A percentile compares a stretch with the other conserved stretches of the same genome.
phyloP scores from a whole-genome alignment of 179 eudicot species.

The Drosera spatulata region DNA sequence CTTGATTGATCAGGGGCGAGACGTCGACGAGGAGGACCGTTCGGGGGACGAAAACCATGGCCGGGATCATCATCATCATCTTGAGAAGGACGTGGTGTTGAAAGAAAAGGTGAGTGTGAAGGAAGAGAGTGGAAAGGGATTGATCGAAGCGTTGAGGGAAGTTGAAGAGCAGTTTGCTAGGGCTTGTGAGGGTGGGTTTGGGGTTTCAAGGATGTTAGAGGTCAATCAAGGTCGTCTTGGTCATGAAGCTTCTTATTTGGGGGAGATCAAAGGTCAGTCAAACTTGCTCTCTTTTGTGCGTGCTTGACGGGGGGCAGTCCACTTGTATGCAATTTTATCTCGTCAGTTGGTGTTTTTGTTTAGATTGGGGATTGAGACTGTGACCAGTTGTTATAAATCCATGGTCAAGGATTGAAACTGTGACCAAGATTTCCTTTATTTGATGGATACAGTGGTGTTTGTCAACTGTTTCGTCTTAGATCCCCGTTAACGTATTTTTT shows the following conservation, averaged over 20 bases:
- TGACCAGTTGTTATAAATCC: too few relatives aligned
- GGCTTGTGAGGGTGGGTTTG: constrained; percentile 27
- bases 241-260: constrained; percentile 11
- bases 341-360: neutral
- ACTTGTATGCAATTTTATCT: neutral
- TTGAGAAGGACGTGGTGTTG: neutral
- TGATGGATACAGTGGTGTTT: too few relatives aligned
- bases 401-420: too few relatives aligned
- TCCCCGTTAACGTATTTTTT: too few relatives aligned
- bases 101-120: neutral
- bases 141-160: constrained; percentile 34
- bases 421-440: too few relatives aligned
- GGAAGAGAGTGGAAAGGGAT: constrained; percentile 11
- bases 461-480: too few relatives aligned
- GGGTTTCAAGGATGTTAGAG: constrained; percentile 45
- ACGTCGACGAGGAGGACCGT: neutral
- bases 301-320: too few relatives aligned
- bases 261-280: constrained; percentile 18
- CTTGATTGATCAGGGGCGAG: constrained; percentile 3
- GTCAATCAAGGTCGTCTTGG: constrained; percentile 4
- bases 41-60: too few relatives aligned
- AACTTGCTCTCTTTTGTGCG: neutral
- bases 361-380: neutral
- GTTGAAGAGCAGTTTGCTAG: constrained; percentile 32
- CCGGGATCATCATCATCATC: too few relatives aligned